Evolutionary conservation across 192 early-diverging fungal species (phyloP).

Genomic region (Phycomyces blakesleeanus): DNA sequence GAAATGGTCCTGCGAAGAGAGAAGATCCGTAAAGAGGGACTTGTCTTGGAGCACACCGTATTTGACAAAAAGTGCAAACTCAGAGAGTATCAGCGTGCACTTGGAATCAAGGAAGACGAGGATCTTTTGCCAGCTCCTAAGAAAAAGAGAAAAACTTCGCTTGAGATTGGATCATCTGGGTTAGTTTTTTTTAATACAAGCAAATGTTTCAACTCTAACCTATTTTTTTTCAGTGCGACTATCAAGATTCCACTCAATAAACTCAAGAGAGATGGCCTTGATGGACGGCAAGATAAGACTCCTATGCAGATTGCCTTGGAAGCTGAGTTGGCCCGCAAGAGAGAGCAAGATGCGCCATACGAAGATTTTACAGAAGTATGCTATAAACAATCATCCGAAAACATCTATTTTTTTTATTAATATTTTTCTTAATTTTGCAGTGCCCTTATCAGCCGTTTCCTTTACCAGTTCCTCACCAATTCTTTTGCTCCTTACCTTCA

Average conservation of each 20-base stretch:
- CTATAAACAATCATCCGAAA: conserved; percentile 1
- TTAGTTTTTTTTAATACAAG: conserved; percentile 1
- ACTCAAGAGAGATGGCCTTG: conserved; percentile 44
- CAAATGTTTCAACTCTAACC: not conserved
- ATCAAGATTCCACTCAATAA: conserved; percentile 58
- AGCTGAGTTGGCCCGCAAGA: conserved; percentile 50
- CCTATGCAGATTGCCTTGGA: conserved; percentile 46
- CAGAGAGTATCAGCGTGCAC: conserved; percentile 25
- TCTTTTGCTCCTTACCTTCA: conserved; percentile 27
- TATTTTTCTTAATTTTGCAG: conserved; percentile 28
- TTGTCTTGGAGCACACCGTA: conserved; percentile 54
- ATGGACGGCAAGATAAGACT: conserved; percentile 26
- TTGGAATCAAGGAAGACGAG: conserved; percentile 35
- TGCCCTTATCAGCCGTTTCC: conserved; percentile 49
- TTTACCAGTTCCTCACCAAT: conserved; percentile 33
- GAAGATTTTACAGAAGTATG: conserved; percentile 70
- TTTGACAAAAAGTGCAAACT: conserved; percentile 31
- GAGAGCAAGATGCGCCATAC: conserved; percentile 60
- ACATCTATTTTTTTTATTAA: not conserved
- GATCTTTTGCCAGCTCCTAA: conserved; percentile 16
- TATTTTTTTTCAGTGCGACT: conserved; percentile 38
- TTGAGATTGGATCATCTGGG: conserved; percentile 24
- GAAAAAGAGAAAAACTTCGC: conserved; percentile 39
- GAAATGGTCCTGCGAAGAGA: conserved; percentile 73
- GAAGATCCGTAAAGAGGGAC: conserved; percentile 53